Evolutionary conservation across 768 basidiomycete genomes (phyloP).

Genomic region (Auriscalpium microsporum): DNA sequence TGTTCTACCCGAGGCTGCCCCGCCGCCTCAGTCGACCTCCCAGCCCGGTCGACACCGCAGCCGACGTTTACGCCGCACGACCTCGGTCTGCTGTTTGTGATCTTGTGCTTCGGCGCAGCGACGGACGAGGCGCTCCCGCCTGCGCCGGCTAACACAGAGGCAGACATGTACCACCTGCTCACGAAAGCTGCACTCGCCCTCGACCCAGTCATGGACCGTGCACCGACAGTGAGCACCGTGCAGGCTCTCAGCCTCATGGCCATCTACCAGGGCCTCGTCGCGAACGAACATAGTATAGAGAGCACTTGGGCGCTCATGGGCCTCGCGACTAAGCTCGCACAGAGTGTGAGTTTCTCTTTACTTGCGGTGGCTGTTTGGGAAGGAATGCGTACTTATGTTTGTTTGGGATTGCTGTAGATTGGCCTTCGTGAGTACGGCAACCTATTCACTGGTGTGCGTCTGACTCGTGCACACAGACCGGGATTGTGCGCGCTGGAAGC

Average conservation of each 20-base stretch:
- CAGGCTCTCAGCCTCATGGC: slow-evolving; percentile 61
- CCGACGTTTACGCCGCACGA: slow-evolving; percentile 4
- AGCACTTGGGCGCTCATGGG: slow-evolving; percentile 61
- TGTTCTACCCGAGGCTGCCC: slow-evolving; percentile 50
- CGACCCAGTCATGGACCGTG: slow-evolving; percentile 60
- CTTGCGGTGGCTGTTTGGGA: background rate
- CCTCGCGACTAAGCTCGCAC: slow-evolving; percentile 54
- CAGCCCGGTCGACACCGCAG: background rate
- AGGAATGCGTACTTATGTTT: background rate
- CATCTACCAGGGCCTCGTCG: slow-evolving; percentile 61
- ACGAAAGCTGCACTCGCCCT: slow-evolving; percentile 57
- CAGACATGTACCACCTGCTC: slow-evolving; percentile 47
- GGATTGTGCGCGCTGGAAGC: slow-evolving; percentile 63
- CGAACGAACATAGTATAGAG: slow-evolving; percentile 63
- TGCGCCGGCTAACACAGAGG: slow-evolving; percentile 43
- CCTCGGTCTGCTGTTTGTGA: slow-evolving; percentile 2
- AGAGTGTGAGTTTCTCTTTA: slow-evolving; percentile 44
- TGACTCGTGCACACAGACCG: slow-evolving; percentile 37
- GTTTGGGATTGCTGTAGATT: slow-evolving; percentile 32
- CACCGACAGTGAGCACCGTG: slow-evolving; percentile 63
- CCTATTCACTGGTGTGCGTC: background rate
- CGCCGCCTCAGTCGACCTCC: background rate
- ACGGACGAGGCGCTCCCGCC: slow-evolving; percentile 15
- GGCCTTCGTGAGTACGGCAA: slow-evolving; percentile 45
- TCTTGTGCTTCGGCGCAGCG: slow-evolving; percentile 6